phyloP scores from a whole-genome alignment of 2,329 filamentous ascomycete genomes.

The Talaromyces sp. region DNA sequence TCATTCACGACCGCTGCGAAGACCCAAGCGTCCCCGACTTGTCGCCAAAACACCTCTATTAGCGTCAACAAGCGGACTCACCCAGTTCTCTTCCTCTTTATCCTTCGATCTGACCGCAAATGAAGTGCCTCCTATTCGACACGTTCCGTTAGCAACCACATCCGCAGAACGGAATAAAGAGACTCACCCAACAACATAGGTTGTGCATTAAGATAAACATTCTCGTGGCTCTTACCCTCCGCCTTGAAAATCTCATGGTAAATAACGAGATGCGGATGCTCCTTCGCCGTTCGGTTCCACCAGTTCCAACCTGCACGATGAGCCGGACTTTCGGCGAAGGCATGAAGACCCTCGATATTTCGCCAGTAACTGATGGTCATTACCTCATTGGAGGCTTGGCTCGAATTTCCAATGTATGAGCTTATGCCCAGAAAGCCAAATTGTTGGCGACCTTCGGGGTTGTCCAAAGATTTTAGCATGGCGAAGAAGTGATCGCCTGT shows the following conservation, averaged over 20 bases:
- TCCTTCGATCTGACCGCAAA: not conserved
- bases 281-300: constrained; percentile 37
- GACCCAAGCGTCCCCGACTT: constrained; percentile 10
- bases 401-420: constrained; percentile 35
- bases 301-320: constrained; percentile 51
- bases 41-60: constrained; percentile 5
- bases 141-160: not conserved
- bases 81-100: constrained; percentile 5
- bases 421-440: constrained; percentile 47
- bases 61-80: constrained; percentile 9
- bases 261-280: constrained; percentile 43
- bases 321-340: constrained; percentile 47
- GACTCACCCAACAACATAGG: constrained; percentile 15
- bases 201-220: constrained; percentile 43
- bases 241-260: constrained; percentile 51
- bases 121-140: constrained; percentile 4
- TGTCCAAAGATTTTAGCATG: constrained; percentile 37
- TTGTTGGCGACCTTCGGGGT: constrained; percentile 32
- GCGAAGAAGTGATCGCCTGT: constrained; percentile 35
- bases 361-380: constrained; percentile 50
- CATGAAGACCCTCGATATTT: constrained; percentile 45
- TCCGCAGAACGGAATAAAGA: not conserved
- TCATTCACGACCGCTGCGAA: not conserved
- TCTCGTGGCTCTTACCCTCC: constrained; percentile 47
- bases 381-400: constrained; percentile 37